Evolutionary conservation across 352 stramenopile species (phyloP).

Genomic region (Phytopythium kandeliae): DNA sequence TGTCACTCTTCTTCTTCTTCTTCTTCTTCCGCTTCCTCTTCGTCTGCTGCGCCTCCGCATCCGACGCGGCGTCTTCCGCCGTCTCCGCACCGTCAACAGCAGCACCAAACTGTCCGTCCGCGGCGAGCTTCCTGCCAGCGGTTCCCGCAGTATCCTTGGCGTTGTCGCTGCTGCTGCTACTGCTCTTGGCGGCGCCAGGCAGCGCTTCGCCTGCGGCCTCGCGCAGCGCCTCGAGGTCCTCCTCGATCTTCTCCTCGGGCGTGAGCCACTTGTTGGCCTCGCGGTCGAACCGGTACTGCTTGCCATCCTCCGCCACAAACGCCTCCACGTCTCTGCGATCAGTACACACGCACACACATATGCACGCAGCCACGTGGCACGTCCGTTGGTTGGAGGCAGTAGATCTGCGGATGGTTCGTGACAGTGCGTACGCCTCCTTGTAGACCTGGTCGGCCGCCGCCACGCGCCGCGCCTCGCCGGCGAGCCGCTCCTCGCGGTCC

Average conservation of each 20-base stretch:
- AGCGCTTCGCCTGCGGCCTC: constrained; percentile 27
- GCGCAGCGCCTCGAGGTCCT: constrained; percentile 55
- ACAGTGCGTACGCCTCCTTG: constrained; percentile 36
- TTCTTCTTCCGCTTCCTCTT: constrained; percentile 81
- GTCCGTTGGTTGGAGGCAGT: too few species aligned
- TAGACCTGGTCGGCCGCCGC: constrained; percentile 47
- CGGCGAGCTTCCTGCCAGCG: constrained; percentile 10
- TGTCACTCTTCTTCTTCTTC: constrained; percentile 77
- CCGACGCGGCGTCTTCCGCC: constrained; percentile 2
- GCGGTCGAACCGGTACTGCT: constrained; percentile 61
- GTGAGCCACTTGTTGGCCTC: constrained; percentile 66
- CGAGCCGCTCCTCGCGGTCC: constrained; percentile 42
- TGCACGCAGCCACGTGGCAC: not conserved
- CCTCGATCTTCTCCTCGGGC: constrained; percentile 67
- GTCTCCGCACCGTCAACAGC: constrained; percentile 1
- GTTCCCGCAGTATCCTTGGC: not conserved
- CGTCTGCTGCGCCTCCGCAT: constrained; percentile 5
- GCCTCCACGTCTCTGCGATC: constrained; percentile 28
- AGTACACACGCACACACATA: not conserved
- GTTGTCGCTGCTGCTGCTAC: not conserved
- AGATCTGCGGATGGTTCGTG: too few species aligned
- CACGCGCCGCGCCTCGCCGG: constrained; percentile 32
- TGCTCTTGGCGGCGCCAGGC: constrained; percentile 8
- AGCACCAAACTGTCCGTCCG: constrained; percentile 33
- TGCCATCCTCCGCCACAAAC: constrained; percentile 60